Conservation (phyloP, 768 basidiomycete species). For the Amanita pseudoporphyria region DNA sequence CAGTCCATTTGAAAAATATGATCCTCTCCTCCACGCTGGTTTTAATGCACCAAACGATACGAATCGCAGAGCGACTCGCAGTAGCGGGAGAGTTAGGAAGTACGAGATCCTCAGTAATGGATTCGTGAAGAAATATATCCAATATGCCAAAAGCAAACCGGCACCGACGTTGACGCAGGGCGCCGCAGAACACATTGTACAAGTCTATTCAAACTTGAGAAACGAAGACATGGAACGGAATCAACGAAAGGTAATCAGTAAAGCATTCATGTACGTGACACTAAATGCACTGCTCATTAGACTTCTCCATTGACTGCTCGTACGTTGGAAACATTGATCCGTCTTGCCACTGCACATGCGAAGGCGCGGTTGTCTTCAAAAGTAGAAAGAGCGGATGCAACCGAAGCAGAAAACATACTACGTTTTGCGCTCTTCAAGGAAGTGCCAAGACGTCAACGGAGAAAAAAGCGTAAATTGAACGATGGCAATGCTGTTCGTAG, state of each 20-base stretch:
- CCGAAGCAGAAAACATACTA: slow-evolving; percentile 88
- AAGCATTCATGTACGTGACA: slow-evolving; percentile 2
- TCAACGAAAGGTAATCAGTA: slow-evolving; percentile 59
- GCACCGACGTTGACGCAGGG: slow-evolving; percentile 84
- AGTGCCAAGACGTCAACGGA: slow-evolving; percentile 71
- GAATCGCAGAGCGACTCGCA: slow-evolving; percentile 44
- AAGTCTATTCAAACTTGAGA: slow-evolving; percentile 83
- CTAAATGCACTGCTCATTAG: slow-evolving; percentile 31
- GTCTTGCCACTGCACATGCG: slow-evolving; percentile 95
- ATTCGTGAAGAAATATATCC: slow-evolving; percentile 98
- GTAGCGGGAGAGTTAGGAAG: slow-evolving; percentile 51
- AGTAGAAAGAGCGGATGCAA: slow-evolving; percentile 79
- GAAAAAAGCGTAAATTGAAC: slow-evolving; percentile 85
- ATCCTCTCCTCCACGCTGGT: slow-evolving; percentile 89
- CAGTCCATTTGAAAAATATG: slow-evolving; percentile 92
- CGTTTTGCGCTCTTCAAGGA: slow-evolving; percentile 98
- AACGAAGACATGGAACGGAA: slow-evolving; percentile 91
- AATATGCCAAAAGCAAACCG: slow-evolving; percentile 88
- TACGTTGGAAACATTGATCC: slow-evolving; percentile 97
- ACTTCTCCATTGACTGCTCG: slow-evolving; percentile 97
- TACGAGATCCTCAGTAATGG: slow-evolving; percentile 85
- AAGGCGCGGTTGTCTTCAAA: slow-evolving; percentile 85
- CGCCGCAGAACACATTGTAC: slow-evolving; percentile 89
- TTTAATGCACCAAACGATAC: slow-evolving; percentile 41
- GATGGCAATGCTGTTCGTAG: slow-evolving; percentile 45